Evolutionary conservation across 306 rosid species (phyloP).

Genomic region (Senna tora): DNA sequence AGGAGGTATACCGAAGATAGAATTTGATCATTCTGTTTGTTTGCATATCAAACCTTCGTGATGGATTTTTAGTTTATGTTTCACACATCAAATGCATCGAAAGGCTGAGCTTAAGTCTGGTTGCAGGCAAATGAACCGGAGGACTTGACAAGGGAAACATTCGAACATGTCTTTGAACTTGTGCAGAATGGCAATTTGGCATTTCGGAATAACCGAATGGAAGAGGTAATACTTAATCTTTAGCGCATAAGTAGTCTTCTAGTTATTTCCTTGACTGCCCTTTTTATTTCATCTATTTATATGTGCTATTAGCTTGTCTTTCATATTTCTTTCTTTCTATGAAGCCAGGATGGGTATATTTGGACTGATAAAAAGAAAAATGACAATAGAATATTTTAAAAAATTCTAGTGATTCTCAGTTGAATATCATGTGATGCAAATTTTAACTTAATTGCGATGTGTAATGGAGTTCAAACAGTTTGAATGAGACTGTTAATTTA

Average conservation of each 20-base stretch:
- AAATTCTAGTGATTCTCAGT: conserved; percentile 11
- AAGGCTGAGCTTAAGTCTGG: conserved; percentile 37
- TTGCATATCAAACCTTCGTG: conserved; percentile 1
- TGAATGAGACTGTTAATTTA: conserved; percentile 8
- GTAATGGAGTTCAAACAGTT: background rate
- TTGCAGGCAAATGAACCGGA: conserved; percentile 68
- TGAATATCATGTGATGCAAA: background rate
- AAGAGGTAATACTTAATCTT: conserved; percentile 61
- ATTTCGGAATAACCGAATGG: conserved; percentile 63
- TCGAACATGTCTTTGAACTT: conserved; percentile 58
- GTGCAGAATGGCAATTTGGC: conserved; percentile 78
- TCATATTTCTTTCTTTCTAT: conserved; percentile 3
- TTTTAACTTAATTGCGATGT: background rate
- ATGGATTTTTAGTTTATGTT: conserved; percentile 10
- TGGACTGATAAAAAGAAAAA: background rate
- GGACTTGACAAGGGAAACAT: conserved; percentile 58
- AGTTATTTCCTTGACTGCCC: conserved; percentile 27
- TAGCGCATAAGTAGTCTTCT: conserved; percentile 5
- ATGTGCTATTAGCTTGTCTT: conserved; percentile 23
- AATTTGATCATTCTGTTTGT: background rate
- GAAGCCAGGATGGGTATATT: background rate
- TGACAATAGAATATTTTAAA: background rate
- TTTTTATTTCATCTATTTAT: conserved; percentile 16
- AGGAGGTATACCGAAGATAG: background rate
- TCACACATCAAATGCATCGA: conserved; percentile 11